Evolutionary conservation across 495 filamentous ascomycete genomes (phyloP).

Genomic region (Zalerion maritima): DNA sequence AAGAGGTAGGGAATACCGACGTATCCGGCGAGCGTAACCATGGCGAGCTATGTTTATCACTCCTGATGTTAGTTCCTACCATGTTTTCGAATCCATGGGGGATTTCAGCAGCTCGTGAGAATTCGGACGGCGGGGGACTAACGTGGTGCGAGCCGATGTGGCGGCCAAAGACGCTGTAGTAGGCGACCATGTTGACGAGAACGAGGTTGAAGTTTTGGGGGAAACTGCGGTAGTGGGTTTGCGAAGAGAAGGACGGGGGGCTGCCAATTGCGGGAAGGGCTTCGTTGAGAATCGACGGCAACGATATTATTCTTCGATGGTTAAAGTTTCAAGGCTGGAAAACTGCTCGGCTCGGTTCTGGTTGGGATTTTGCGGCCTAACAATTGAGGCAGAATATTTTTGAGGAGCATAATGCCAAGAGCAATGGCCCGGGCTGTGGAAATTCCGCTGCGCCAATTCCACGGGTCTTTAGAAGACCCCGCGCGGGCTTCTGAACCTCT

Average conservation of each 20-base stretch:
- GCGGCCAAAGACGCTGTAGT: conserved; percentile 75
- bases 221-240: conserved; percentile 25
- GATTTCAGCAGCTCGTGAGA: not conserved
- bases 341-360: too few relatives aligned
- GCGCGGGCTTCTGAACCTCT: too few relatives aligned
- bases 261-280: conserved; percentile 11
- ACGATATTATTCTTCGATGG: too few relatives aligned
- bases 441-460: too few relatives aligned
- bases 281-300: too few relatives aligned
- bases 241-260: conserved; percentile 17
- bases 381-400: too few relatives aligned
- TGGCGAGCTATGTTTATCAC: conserved; percentile 58
- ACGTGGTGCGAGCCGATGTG: conserved; percentile 91
- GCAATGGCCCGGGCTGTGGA: too few relatives aligned
- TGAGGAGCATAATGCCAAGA: too few relatives aligned
- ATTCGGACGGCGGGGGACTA: conserved; percentile 27
- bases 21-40: conserved; percentile 57
- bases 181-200: conserved; percentile 71
- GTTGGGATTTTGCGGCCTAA: too few relatives aligned
- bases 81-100: not conserved
- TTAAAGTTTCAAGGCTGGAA: too few relatives aligned
- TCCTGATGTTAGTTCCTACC: conserved; percentile 12
- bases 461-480: too few relatives aligned
- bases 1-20: conserved; percentile 42
- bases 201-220: too few relatives aligned